Evolutionary conservation across 306 rosid species (phyloP).

Genomic region (Luffa aegyptiaca): DNA sequence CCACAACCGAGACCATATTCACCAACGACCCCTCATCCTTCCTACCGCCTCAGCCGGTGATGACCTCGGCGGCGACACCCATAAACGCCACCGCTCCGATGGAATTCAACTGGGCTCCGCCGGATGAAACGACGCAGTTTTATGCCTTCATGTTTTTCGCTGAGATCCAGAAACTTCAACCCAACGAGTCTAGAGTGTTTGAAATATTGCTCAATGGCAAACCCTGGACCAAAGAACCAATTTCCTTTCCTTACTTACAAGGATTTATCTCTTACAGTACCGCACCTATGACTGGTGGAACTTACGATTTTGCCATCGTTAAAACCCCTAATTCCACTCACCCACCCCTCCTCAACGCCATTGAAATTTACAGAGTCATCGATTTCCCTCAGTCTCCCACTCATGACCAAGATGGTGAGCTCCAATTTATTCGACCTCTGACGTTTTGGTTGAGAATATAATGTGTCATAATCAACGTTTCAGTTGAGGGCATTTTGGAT

Average conservation of each 20-base stretch:
- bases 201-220: background rate
- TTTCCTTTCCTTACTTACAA: background rate
- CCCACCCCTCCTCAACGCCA: constrained; percentile 41
- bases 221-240: background rate
- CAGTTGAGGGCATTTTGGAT: constrained; percentile 25
- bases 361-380: constrained; percentile 22
- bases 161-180: background rate
- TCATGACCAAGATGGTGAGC: constrained; percentile 28
- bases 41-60: constrained; percentile 21
- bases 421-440: background rate
- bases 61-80: constrained; percentile 23
- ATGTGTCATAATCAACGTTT: background rate
- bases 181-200: background rate
- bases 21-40: background rate
- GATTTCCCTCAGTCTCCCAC: constrained; percentile 21
- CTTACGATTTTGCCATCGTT: background rate
- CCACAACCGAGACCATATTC: background rate
- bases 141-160: constrained; percentile 11
- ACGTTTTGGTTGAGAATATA: background rate
- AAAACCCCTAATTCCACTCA: constrained; percentile 20
- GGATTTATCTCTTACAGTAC: background rate
- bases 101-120: background rate
- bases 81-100: constrained; percentile 5
- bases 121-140: background rate
- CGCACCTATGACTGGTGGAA: background rate